Conservation (phyloP, 148 eudicot genomes). For the Fagopyrum esculentum region DNA sequence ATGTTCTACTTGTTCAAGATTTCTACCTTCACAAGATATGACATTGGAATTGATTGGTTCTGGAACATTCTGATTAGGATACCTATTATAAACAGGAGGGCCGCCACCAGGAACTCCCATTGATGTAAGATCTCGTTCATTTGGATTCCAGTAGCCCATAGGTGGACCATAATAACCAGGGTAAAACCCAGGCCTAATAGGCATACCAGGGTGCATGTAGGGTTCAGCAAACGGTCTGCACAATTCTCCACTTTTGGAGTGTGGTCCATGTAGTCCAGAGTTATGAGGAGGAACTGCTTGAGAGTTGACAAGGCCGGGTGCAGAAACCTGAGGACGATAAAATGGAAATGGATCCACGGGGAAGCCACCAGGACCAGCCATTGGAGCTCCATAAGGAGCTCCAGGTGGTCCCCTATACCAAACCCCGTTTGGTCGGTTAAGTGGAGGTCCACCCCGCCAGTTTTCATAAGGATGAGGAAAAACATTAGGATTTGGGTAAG, state of each 20-base stretch:
- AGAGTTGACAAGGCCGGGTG: constrained; percentile 54
- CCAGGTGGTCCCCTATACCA: constrained; percentile 90
- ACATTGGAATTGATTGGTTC: constrained; percentile 47
- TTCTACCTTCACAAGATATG: constrained; percentile 38
- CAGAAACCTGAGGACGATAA: constrained; percentile 61
- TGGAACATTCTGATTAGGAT: constrained; percentile 38
- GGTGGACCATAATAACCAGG: constrained; percentile 84
- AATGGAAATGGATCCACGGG: constrained; percentile 82
- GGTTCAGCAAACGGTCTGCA: constrained; percentile 62
- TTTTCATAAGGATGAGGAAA: constrained; percentile 69
- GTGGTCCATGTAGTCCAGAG: constrained; percentile 66
- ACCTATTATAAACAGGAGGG: constrained; percentile 54
- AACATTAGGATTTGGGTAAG: constrained; percentile 50
- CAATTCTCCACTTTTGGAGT: constrained; percentile 62
- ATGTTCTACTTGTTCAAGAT: constrained; percentile 41
- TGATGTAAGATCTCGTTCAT: constrained; percentile 67
- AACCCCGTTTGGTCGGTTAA: constrained; percentile 55
- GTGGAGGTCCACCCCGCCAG: constrained; percentile 75
- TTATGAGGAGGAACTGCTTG: constrained; percentile 57
- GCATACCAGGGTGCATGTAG: constrained; percentile 66
- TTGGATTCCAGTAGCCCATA: constrained; percentile 61
- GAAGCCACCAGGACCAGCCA: constrained; percentile 59
- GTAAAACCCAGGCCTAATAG: constrained; percentile 78
- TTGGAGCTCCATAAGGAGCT: constrained; percentile 56
- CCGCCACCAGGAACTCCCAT: constrained; percentile 61